Base-by-base conservation (phyloP, 805 yeast species). In the Zygoascus bituminiphila region DNA sequence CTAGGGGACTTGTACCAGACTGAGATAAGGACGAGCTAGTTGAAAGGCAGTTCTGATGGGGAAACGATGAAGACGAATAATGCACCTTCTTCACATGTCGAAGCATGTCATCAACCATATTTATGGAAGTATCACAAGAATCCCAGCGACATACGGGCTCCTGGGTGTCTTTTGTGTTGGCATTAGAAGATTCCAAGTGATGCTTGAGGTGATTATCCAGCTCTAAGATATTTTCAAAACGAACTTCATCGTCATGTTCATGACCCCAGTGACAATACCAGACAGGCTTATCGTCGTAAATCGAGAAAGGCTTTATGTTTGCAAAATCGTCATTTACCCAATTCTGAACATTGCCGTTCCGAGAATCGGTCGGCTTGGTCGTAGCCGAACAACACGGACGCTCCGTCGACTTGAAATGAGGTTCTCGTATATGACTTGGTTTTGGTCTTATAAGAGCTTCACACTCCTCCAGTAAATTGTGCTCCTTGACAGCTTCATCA, bases 141-240 rank as follows among this genome's bases (percentile, higher is more conserved):
- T 67, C 72, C 72, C 72, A 68, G 46, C 64, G 70, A 46, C 72
- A 68, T 7, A 57, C 52, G 21, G 52, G 43, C 17, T 52, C 45
- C 20, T 51, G 50, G 36, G 41, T 31, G 37, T 45, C 42, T 33
- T 36, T 24, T 49, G 55, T 50, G 21, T n/a, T 39, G 10, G 23
- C 24, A n/a, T 22, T 14, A 14, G 35, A 24, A 17, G 25, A 4
- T 17, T 41, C 35, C 35, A 41, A 12, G 22, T 41, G 44, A 9
- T 26, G 19, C 20, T 24, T 41, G 21, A 41, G 35, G n/a, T 41
- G 44, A 15, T 25, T 53, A 48, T 56, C 67, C 23, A 64, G 54
- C 19, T 63, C 67, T 5, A 43, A 35, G 39, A 58, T 60, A 42
- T 52, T 54, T 42, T 44, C 38, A 47, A 64, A 64, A 38, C 49